Base-by-base conservation (phyloP, 306 rosid genomes). In the Carpinus viminea region DNA sequence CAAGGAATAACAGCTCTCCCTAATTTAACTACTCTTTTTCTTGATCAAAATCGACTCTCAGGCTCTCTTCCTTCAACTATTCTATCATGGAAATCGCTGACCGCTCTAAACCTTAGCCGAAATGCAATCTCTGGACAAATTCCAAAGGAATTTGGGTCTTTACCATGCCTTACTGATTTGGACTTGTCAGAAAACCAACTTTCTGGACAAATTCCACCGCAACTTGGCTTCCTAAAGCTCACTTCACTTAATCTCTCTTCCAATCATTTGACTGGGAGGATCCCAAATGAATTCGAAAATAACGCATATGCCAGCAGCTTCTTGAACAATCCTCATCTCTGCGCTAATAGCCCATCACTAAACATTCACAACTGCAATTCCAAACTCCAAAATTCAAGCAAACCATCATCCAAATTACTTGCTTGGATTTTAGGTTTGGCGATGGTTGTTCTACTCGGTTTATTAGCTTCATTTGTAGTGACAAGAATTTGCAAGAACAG, bases 131-230 rank as follows among this genome's bases (percentile, higher is more conserved):
- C 81, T 41, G 98, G 98, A 28, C 71, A 80, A 46, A 86, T 93
- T 52, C 92, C 93, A 0, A 81, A 12, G 13, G 10, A 76, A 16
- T 59, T 93, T 53, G 90, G 89, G 71, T 17, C 0, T 7, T 81
- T 87, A 71, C 83, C 84, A 1, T 31, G 0, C 16, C 97, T 93
- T 13, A 78, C 34, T 7, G 76, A 11, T 1, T 88, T 93, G 36
- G 95, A 93, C 86, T 79, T 93, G 15, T 93, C 98, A 12, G 85
- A 83, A 53, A 93, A 91, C 70, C 88, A 79, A 75, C 70, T 94
- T 34, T 88, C 97, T 7, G 98, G 97, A 53, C 24, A 79, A 73
- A 62, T 94, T 83, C 98, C 98, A 18, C 4, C 77, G 34, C 56
- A 15, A 41, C 52, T 78, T 17, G 85, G 79, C 45, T 6, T 0